Evolutionary conservation across 2,329 filamentous ascomycete species (phyloP), one percentile per base, ranked within the genome.

Genomic region (Arthrobotrys sinensis): DNA sequence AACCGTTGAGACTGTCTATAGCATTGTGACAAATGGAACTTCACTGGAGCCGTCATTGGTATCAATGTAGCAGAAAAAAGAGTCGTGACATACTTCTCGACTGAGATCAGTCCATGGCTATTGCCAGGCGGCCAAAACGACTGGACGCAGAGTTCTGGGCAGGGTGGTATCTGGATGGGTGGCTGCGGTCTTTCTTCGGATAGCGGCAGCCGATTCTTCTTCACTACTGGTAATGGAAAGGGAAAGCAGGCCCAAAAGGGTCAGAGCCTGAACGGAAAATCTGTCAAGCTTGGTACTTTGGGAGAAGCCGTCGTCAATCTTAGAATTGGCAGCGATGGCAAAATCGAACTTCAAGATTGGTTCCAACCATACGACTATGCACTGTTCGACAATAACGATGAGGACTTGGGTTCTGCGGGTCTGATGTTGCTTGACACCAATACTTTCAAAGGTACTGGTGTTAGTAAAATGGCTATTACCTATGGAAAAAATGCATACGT

Each of bases 1-100:
- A 64, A 71, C 46, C 16, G 16, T n/a, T 38, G 19, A 10, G 12
- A 8, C 4, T 28, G 8, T 45, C 45, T 24, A 8, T 71, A 87
- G 12, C 86, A 89, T 78, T 89, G 88, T 63, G 88, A 88, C 24
- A 85, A 87, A 73, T 89, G 87, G 82, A 88, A 89, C 81, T 89
- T 80, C 65, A 80, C 80, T 4, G 75, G 75, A 5, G 75, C 75
- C 8, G 83, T 89, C 46, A 84, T 89, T 43, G 86, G 87, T 2
- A 85, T 86, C 81, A 85, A 87, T 81, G 86, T 87, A 72, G 85
- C 83, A 0, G 84, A 83, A 0, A 84, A 85, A 14, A 69, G 81
- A 28, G 82, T 84, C 1, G 82, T 82, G 2, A 83, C 82, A 14
- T 79, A 84, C 60, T 87, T 84, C 81, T 84, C 86, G 0, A 86